Evolutionary conservation across 1,139 yeast genomes (phyloP), one percentile per base, ranked within the genome.

Genomic region (Diutina mesorugosa): DNA sequence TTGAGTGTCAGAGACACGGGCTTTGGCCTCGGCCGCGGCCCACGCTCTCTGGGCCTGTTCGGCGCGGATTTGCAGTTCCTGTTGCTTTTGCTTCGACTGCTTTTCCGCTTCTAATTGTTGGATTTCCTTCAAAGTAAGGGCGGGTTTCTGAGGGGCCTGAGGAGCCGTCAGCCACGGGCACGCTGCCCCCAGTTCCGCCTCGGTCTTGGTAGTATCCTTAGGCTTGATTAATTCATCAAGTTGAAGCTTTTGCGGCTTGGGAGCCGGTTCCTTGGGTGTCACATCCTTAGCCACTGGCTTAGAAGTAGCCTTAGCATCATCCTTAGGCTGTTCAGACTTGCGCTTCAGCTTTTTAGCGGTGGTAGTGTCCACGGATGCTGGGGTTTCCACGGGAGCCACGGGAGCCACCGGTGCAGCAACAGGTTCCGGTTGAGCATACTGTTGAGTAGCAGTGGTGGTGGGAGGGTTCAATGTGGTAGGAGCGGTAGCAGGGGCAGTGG

Each of bases 31-130:
- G 6, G 53, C 53, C 26, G 28, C 45, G 9, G 53, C 53, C 53
- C 53, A 50, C 35, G 53, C 53, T 28, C 45, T 28, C n/a, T 50
- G 53, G 14, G 53, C 53, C 16, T 50, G 45, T 32, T 63, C 63
- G 6, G 69, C 68, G 16, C 66, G 65, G 45, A 65, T 56, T 60
- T 72, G 73, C 7, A 67, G 65, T 58, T 73, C 75, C 29, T 67
- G 56, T 60, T 71, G 69, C 60, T 67, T 73, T 61, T 72, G 76
- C 59, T 72, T 74, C 53, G 69, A 72, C 47, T 69, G 64, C 61
- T 74, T 81, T 58, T 79, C 81, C 52, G 84, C 85, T 65, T 87
- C 95, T 59, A 84, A 69, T 60, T 76, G 79, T 67, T 86, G 93
- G 60, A 88, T 85, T 66, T 88, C 89, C 59, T 82, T 80, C 61